Evolutionary conservation across 1,284 basidiomycete species (phyloP), one percentile per base, ranked within the genome.

Genomic region (Boletus sp.): DNA sequence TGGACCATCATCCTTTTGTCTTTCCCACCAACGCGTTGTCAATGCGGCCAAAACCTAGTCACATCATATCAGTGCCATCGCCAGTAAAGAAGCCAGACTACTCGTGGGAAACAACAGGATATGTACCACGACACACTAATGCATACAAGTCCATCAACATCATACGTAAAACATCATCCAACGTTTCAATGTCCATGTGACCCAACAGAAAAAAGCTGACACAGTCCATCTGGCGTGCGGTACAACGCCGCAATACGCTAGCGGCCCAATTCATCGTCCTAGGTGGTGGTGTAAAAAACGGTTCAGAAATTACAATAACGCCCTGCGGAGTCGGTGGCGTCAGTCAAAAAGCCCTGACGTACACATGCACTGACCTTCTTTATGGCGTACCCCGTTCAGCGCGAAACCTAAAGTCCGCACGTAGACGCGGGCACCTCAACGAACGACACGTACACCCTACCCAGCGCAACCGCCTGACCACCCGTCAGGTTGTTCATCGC

Each of bases 111-210:
- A 27, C n/a, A 19, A 29, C 17, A 49, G 7, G 34, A 33, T 38
- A 32, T 13, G 22, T 14, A 16, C 13, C 36, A 19, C 16, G n/a
- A n/a, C n/a, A n/a, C n/a, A n/a, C n/a, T n/a, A n/a, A n/a, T n/a
- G n/a, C n/a, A n/a, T n/a, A n/a, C 14, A 22, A 23, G 42, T 41
- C 49, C 56, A 49, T 42, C 57, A 43, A 39, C 20, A 42, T n/a
- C 14, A 13, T 57, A 54, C 43, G 57, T 59, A n/a, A n/a, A 54
- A 53, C 26, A 44, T 8, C 6, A 23, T 40, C 34, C 38, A 14
- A 19, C 13, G 16, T 33, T 33, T n/a, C n/a, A 36, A 25, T 7
- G 37, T 41, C 33, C 43, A 32, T 7, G 16, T 46, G 55, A 51
- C 17, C 2, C 29, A 8, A 36, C 40, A 44, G 33, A 36, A 35